A percentile compares a stretch with the other conserved stretches of the same genome.
phyloP scores from a whole-genome alignment of 2,329 filamentous ascomycete species.

The Chrysoporthe puriensis region DNA sequence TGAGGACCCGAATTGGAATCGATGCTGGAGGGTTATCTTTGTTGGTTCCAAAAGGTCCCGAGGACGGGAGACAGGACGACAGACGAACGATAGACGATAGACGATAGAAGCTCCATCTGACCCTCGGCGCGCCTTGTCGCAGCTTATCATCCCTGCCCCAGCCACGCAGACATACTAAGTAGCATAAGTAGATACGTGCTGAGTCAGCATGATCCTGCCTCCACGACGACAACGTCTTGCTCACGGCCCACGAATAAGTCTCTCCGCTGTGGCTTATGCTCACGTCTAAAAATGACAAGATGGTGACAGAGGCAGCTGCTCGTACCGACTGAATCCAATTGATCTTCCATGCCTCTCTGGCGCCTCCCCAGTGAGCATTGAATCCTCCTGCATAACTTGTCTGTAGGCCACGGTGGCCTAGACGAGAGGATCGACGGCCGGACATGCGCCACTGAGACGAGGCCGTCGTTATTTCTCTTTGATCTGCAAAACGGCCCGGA shows the following conservation, averaged over 20 bases:
- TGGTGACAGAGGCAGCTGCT: too few species aligned
- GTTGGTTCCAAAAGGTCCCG: conserved; percentile 7
- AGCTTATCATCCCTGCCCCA: conserved; percentile 4
- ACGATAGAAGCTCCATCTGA: background rate
- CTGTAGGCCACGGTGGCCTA: too few species aligned
- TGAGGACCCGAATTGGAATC: conserved; percentile 24
- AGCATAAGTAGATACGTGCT: background rate
- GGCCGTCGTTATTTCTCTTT: too few species aligned
- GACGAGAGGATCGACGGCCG: too few species aligned
- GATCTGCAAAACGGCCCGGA: too few species aligned
- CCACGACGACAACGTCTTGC: background rate
- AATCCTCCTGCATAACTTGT: too few species aligned
- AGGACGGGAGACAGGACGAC: background rate
- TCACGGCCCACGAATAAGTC: background rate
- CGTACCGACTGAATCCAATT: too few species aligned
- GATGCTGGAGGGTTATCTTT: conserved; percentile 12
- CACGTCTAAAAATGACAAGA: too few species aligned
- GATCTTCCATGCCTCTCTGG: too few species aligned
- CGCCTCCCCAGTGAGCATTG: too few species aligned
- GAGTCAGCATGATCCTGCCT: background rate
- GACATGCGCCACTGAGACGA: too few species aligned
- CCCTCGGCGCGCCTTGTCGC: background rate
- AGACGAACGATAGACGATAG: background rate
- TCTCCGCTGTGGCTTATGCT: background rate
- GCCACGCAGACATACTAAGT: background rate